Percentiles rank a stretch among this genome's conserved stretches.
Evolutionary conservation across 2,329 filamentous ascomycete species (phyloP).

Genomic region (Colletotrichum sansevieriae): DNA sequence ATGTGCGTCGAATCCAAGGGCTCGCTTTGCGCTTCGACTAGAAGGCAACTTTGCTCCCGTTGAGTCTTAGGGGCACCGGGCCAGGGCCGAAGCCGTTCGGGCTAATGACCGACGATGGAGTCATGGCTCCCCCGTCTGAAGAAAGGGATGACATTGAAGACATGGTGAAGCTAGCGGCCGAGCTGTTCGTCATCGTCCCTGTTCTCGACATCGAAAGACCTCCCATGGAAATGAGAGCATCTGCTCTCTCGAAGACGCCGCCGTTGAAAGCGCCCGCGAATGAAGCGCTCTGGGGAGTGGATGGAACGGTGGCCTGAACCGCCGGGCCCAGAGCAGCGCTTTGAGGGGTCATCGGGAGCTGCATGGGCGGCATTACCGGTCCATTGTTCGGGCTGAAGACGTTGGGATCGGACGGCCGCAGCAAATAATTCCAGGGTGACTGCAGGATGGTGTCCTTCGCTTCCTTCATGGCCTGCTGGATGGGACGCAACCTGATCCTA

Average conservation of each 20-base stretch:
- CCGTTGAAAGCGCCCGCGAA: constrained; percentile 68
- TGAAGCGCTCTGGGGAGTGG: constrained; percentile 71
- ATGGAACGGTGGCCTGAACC: constrained; percentile 89
- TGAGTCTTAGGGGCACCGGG: constrained; percentile 49
- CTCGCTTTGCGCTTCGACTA: constrained; percentile 45
- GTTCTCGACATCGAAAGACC: constrained; percentile 69
- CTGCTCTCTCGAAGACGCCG: constrained; percentile 72
- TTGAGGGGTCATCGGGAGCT: constrained; percentile 85
- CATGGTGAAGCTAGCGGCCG: constrained; percentile 42
- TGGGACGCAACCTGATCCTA: constrained; percentile 79
- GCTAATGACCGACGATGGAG: constrained; percentile 50
- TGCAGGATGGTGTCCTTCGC: constrained; percentile 77
- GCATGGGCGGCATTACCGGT: constrained; percentile 50
- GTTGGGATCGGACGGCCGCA: constrained; percentile 45
- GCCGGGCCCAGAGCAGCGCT: constrained; percentile 91
- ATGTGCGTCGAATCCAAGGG: constrained; percentile 40
- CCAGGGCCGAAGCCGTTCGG: constrained; percentile 46
- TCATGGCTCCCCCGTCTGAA: constrained; percentile 53
- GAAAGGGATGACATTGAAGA: constrained; percentile 57
- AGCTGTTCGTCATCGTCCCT: constrained; percentile 59
- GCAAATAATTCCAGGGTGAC: constrained; percentile 68
- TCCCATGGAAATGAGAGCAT: constrained; percentile 69
- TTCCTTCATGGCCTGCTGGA: constrained; percentile 87
- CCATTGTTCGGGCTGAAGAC: constrained; percentile 43
- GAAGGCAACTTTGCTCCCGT: constrained; percentile 55